phyloP scores from a whole-genome alignment of 2,329 filamentous ascomycete species.

The Fusarium nanum region DNA sequence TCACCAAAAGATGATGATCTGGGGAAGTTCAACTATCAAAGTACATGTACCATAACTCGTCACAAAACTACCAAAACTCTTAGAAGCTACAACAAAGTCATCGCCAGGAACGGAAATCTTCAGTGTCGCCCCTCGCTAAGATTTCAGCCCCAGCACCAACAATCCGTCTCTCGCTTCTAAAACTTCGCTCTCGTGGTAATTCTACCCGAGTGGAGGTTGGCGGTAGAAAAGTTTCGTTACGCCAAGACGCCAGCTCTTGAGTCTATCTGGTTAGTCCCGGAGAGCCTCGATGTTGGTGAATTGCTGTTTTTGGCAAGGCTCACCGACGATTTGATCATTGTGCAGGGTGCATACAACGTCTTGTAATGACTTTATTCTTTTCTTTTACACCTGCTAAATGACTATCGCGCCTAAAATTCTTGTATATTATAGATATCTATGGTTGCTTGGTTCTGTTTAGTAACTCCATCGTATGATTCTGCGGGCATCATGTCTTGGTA shows the following conservation, averaged over 20 bases:
- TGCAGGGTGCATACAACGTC: conserved; percentile 1
- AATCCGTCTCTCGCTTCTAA: background rate
- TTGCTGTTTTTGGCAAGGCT: conserved; percentile 18
- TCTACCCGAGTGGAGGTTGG: conserved; percentile 27
- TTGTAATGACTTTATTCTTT: background rate
- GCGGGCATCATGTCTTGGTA: background rate
- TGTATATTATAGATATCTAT: too few relatives aligned
- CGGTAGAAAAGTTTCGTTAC: background rate
- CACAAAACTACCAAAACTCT: conserved; percentile 7
- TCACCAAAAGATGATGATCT: background rate
- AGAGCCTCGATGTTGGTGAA: conserved; percentile 12
- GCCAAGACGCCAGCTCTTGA: conserved; percentile 4
- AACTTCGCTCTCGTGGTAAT: conserved; percentile 28
- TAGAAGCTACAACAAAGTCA: background rate
- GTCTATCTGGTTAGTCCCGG: conserved; percentile 25
- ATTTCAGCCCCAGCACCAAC: conserved; percentile 16
- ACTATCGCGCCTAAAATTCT: background rate
- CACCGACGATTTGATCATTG: conserved; percentile 21
- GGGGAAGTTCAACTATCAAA: background rate
- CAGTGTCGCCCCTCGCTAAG: background rate
- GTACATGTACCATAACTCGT: background rate
- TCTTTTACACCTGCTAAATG: background rate
- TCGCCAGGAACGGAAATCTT: background rate
- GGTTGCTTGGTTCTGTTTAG: too few relatives aligned
- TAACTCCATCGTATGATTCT: background rate